Percentiles rank a stretch among this genome's conserved stretches.
These are phyloP conservation scores for Populus davidiana DNA, from an alignment of 345 rosid species.

Conservation along the genomic window DNA sequence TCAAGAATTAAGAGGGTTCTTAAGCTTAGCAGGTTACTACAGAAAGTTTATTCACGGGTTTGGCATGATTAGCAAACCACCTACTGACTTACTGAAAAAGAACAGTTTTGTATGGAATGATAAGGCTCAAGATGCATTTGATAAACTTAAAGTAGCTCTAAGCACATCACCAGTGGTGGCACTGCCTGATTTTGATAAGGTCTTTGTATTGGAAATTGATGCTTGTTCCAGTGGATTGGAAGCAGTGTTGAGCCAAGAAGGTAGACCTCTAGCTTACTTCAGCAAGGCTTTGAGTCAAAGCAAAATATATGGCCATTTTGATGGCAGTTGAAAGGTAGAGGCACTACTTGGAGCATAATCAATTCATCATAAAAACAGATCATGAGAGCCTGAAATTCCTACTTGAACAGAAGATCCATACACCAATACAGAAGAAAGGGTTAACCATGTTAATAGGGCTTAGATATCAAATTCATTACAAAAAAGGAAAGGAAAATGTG, in stretches of 20 bases:
- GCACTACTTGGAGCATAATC: background rate
- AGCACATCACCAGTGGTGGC: background rate
- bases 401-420: background rate
- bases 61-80: background rate
- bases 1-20: background rate
- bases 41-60: background rate
- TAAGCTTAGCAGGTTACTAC: background rate
- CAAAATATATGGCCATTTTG: background rate
- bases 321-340: background rate
- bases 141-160: background rate
- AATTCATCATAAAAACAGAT: background rate
- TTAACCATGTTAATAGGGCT: background rate
- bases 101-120: background rate
- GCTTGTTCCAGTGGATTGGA: background rate
- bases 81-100: background rate
- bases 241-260: background rate
- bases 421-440: background rate
- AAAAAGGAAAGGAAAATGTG: background rate
- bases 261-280: background rate
- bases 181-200: background rate
- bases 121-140: background rate
- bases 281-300: background rate
- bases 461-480: background rate
- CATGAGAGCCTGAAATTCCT: background rate
- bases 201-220: background rate